phyloP scores from a whole-genome alignment of 257 asterid genomes.

The Solanum tacnaense region DNA sequence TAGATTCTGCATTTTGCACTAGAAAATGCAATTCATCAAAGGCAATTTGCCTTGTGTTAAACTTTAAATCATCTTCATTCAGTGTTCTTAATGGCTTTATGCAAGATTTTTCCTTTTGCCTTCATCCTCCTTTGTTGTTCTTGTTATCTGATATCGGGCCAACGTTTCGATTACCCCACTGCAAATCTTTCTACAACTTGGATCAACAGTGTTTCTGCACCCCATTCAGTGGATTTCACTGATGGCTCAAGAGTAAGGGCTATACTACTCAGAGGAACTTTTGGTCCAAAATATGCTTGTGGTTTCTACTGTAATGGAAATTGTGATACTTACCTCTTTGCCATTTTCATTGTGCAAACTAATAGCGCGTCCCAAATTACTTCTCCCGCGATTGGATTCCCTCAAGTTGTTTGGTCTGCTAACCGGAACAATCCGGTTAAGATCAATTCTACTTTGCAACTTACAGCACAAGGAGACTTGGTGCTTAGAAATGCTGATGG shows the following conservation, averaged over 20 bases:
- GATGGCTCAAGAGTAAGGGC: neutral
- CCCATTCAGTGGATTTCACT: neutral
- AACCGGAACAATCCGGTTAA: constrained; percentile 9
- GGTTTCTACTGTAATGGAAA: constrained; percentile 5
- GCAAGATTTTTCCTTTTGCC: neutral
- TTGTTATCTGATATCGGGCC: neutral
- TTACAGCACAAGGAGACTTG: constrained; percentile 9
- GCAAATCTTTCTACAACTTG: constrained; percentile 11
- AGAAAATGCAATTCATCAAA: neutral
- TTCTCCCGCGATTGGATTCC: neutral
- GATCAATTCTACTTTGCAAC: constrained; percentile 1
- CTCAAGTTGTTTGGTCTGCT: constrained; percentile 17
- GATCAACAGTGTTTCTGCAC: constrained; percentile 1
- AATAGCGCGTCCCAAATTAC: neutral
- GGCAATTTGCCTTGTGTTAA: neutral
- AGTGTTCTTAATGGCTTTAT: neutral
- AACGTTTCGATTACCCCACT: neutral
- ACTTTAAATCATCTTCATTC: neutral
- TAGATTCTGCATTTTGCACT: neutral
- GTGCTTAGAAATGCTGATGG: constrained; percentile 8
- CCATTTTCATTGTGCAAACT: neutral
- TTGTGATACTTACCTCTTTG: neutral
- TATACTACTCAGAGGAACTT: neutral
- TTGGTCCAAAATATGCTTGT: constrained; percentile 1
- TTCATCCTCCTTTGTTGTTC: neutral